phyloP scores from a whole-genome alignment of 805 yeast genomes.

The Saccharomyces kudriavzevii region DNA sequence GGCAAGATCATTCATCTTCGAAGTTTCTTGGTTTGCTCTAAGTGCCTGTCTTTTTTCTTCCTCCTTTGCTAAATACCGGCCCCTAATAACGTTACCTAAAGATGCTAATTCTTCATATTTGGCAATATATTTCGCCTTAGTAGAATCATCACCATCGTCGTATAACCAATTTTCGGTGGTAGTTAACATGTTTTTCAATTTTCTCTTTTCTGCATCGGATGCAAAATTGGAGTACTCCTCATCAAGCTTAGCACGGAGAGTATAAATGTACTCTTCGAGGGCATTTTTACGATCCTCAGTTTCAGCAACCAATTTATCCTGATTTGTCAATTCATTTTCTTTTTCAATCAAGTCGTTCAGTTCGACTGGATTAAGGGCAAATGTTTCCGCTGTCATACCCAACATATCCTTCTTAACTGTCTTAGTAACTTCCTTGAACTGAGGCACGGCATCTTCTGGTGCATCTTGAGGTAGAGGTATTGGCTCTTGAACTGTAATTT shows the following conservation, averaged over 20 bases:
- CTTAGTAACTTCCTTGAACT: constrained; percentile 84
- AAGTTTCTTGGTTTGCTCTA: constrained; percentile 81
- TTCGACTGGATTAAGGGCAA: constrained; percentile 47
- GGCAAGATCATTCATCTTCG: constrained; percentile 73
- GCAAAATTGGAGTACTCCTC: constrained; percentile 86
- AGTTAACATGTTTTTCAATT: constrained; percentile 60
- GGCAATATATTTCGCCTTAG: constrained; percentile 95
- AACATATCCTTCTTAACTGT: constrained; percentile 85
- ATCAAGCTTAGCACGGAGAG: constrained; percentile 92
- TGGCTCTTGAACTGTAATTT: constrained; percentile 80
- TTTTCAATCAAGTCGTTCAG: constrained; percentile 64
- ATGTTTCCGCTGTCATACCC: constrained; percentile 49
- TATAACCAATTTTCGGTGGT: constrained; percentile 98
- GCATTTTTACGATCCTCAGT: constrained; percentile 98
- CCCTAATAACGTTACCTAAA: constrained; percentile 88
- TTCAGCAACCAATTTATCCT: constrained; percentile 94
- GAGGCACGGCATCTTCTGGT: constrained; percentile 63
- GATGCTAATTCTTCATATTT: constrained; percentile 95
- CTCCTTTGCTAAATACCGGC: constrained; percentile 87
- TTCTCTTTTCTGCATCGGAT: constrained; percentile 80
- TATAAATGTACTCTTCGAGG: constrained; percentile 96
- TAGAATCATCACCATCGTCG: constrained; percentile 92
- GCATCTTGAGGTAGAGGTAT: constrained; percentile 48
- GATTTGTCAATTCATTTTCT: constrained; percentile 77
- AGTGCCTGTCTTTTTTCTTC: constrained; percentile 90